Conservation (phyloP, 768 basidiomycete species). For the Russula sp. region DNA sequence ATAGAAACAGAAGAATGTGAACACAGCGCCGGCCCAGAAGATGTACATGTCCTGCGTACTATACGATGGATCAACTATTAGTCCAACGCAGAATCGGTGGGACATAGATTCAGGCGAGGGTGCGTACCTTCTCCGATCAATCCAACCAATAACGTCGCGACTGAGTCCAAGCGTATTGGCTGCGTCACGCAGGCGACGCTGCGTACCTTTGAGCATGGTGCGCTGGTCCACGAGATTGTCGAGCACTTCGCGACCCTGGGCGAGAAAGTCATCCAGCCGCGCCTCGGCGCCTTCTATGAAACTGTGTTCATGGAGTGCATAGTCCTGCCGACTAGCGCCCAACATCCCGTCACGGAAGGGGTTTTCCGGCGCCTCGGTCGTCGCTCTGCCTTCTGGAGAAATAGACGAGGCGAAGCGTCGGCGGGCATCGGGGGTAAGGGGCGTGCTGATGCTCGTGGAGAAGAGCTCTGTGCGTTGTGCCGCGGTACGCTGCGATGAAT, state of each 20-base stretch:
- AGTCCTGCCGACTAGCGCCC: conserved; percentile 62
- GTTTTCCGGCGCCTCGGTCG: conserved; percentile 61
- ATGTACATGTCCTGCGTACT: conserved; percentile 97
- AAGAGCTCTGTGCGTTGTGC: conserved; percentile 66
- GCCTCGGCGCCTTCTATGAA: conserved; percentile 83
- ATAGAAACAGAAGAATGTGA: conserved; percentile 93
- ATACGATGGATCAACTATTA: conserved; percentile 4
- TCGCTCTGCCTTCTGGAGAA: conserved; percentile 29
- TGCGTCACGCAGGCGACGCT: conserved; percentile 77
- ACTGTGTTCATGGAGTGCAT: conserved; percentile 83
- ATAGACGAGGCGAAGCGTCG: conserved; percentile 53
- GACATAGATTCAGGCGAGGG: conserved; percentile 21
- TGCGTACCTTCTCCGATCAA: conserved; percentile 85
- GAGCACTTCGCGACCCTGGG: conserved; percentile 87
- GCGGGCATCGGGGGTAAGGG: conserved; percentile 45
- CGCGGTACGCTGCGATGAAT: conserved; percentile 50
- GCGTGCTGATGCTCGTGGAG: conserved; percentile 37
- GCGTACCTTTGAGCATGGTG: conserved; percentile 93
- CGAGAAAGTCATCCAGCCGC: conserved; percentile 84
- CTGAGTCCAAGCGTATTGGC: conserved; percentile 95
- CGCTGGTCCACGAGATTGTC: conserved; percentile 92
- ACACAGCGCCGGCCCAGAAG: conserved; percentile 76
- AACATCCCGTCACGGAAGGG: conserved; percentile 67
- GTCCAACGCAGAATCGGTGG: background rate
- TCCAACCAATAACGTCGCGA: conserved; percentile 94